Evolutionary conservation across 192 early-diverging fungal species (phyloP), one percentile per base, ranked within the genome.

Genomic region (Gaertneriomyces sp.): DNA sequence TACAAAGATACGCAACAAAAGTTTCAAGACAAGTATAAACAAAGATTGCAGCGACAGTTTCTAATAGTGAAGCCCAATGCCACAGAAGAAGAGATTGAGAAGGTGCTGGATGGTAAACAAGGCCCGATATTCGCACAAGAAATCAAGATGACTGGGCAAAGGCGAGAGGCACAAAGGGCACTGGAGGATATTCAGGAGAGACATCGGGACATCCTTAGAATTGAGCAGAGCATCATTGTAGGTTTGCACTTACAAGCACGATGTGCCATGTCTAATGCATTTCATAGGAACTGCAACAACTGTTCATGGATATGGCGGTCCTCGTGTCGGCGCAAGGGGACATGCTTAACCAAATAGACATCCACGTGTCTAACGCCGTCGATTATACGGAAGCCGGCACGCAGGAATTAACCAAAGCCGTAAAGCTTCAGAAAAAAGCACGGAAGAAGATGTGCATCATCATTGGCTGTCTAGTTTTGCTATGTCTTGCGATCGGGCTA

Each of bases 231-330:
- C 12, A 92, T 94, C 69, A 64, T 91, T 58, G 90, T 91, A 79
- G 61, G 78, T 76, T 60, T 16, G 16, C 14, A 4, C 42, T 33
- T 16, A 44, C n/a, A 33, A 16, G 16, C 47, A 49, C 4, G 20
- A 14, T n/a, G 17, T 63, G 46, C 6, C 17, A 25, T 52, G 44
- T 63, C 19, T 63, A 17, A 39, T 38, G 39, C 39, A 17, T 17
- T 8, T 42, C n/a, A 59, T 53, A 89, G 84, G 91, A 94, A 82
- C 75, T 94, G 47, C 90, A 91, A 75, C 87, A 93, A 79, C 73
- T 94, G 40, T 94, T 93, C 60, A 85, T 89, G 42, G 91, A 94
- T 64, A 93, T 94, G 91, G 80, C 90, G 42, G 90, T 91, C 40
- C 74, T 93, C 20, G 88, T 93, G 0, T 81, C 81, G 41, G 81